phyloP scores from a whole-genome alignment of 2,329 filamentous ascomycete species.

The Colletotrichum spaethianum region DNA sequence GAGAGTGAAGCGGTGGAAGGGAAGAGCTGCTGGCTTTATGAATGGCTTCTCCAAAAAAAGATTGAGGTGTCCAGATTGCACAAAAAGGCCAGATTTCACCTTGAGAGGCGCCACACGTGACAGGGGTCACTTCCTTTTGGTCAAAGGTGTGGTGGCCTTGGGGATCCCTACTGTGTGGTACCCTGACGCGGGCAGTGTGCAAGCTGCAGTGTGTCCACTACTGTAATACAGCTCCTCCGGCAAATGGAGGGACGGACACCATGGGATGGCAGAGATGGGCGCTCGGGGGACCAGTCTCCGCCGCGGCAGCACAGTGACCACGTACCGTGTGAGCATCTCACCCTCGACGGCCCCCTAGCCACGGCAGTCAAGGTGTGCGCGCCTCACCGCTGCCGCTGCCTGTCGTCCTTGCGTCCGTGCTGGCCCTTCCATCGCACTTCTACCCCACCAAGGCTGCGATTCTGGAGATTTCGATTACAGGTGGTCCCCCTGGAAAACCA shows the following conservation, averaged over 20 bases:
- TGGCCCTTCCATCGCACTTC: not conserved
- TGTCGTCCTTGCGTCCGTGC: constrained; percentile 8
- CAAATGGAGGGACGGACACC: not conserved
- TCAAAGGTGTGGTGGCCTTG: constrained; percentile 8
- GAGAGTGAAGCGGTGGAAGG: constrained; percentile 44
- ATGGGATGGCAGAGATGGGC: not conserved
- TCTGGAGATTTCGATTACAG: constrained; percentile 41
- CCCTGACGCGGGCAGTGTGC: constrained; percentile 9
- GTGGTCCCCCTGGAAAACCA: constrained; percentile 1
- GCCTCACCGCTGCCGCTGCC: constrained; percentile 39
- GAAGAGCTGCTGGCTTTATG: constrained; percentile 52
- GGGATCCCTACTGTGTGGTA: constrained; percentile 43
- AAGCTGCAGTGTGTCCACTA: not conserved
- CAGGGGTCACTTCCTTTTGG: constrained; percentile 42
- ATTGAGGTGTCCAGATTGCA: constrained; percentile 61
- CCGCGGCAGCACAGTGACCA: constrained; percentile 12
- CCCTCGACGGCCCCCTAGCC: constrained; percentile 14
- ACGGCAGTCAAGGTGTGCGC: constrained; percentile 23
- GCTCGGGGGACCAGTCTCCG: constrained; percentile 33
- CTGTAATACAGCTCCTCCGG: constrained; percentile 4
- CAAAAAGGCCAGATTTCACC: constrained; percentile 66
- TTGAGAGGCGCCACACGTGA: constrained; percentile 50
- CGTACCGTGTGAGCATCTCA: constrained; percentile 16
- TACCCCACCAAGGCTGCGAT: constrained; percentile 38
- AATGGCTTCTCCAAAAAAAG: constrained; percentile 52